Base-by-base conservation (phyloP, 2,329 filamentous ascomycete genomes). In the Trichoderma arundinaceum region DNA sequence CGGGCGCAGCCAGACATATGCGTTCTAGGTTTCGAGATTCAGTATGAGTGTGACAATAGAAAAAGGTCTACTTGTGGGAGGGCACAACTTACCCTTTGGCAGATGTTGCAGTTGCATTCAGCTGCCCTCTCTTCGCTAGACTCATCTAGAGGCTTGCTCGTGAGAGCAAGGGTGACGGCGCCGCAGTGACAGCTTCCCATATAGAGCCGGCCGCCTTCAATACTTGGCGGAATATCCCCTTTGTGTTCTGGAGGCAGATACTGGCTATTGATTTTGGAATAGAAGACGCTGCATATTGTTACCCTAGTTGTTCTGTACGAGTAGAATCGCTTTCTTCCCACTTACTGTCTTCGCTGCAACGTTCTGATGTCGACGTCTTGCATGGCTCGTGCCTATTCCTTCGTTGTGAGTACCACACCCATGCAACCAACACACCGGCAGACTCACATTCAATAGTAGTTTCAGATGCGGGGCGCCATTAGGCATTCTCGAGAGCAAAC, bases 171-270 rank as follows among this genome's bases (percentile, higher is more conserved):
- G 15, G 74, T 79, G 19, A 86, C 76, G 22, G 78, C 78, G 22
- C 83, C 83, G 71, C 83, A 86, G 72, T 85, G 83, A 72, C 84
- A 86, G 72, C 81, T 80, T 12, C 83, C 83, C 13, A 79, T 79
- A 69, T 84, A 83, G 7, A 79, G 58, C 69, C 75, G 77, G 52
- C 76, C 76, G 39, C 76, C 74, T 17, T 80, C 77, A 10, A 61
- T 15, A 7, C 66, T 73, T 2, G 73, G 70, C 1, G 83, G 83
- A 32, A 80, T 72, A 1, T 75, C 69, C 3, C 82, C 83, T 0
- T 76, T 77, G 68, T 78, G 82, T 0, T 69, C 68, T 2, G 77
- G 75, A 2, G 74, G 67, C 0, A 75, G 69, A 68, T 82, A 82
- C 3, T 71, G 51, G 0, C 38, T 7, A 5, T 38, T 38, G n/a